These are phyloP conservation scores for Podaxis rugospora DNA, from an alignment of 768 basidiomycete species.

Conservation along the genomic window DNA sequence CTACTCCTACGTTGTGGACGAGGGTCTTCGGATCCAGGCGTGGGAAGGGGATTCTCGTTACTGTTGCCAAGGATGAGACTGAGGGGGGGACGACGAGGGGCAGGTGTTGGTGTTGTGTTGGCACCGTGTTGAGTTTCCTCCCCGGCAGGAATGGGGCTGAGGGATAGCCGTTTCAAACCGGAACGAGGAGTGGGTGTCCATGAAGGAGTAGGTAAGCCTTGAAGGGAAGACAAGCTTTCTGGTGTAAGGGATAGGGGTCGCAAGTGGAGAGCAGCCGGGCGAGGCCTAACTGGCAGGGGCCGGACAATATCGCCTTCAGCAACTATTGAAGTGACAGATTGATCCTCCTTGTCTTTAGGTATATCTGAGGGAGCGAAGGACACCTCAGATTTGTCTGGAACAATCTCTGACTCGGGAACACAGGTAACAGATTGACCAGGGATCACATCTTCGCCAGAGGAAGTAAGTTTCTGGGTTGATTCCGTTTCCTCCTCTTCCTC, in stretches of 20 bases:
- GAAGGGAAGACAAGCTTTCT: slow-evolving; percentile 35
- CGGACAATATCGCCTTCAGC: slow-evolving; percentile 30
- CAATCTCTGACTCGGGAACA: not conserved
- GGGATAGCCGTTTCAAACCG: slow-evolving; percentile 50
- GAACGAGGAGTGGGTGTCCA: slow-evolving; percentile 45
- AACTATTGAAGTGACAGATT: slow-evolving; percentile 13
- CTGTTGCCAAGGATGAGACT: slow-evolving; percentile 29
- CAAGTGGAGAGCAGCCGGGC: slow-evolving; percentile 63
- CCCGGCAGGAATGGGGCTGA: slow-evolving; percentile 27
- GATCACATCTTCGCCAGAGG: slow-evolving; percentile 15
- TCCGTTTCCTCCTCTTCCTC: slow-evolving; percentile 70
- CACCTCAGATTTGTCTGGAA: not conserved
- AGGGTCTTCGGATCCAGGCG: slow-evolving; percentile 26
- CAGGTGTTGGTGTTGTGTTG: slow-evolving; percentile 1
- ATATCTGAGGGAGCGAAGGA: slow-evolving; percentile 20
- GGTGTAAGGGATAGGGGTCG: slow-evolving; percentile 70
- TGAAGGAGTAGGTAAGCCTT: slow-evolving; percentile 49
- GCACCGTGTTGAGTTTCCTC: slow-evolving; percentile 25
- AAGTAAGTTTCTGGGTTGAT: slow-evolving; percentile 7
- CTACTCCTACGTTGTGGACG: slow-evolving; percentile 54
- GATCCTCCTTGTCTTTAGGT: slow-evolving; percentile 21
- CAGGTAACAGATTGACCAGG: not conserved
- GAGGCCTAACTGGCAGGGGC: slow-evolving; percentile 42
- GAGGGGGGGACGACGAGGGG: slow-evolving; percentile 31
- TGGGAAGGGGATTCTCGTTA: slow-evolving; percentile 22